These are phyloP conservation scores for Vigna nakashimae DNA, from an alignment of 306 rosid species.

Conservation along the genomic window DNA sequence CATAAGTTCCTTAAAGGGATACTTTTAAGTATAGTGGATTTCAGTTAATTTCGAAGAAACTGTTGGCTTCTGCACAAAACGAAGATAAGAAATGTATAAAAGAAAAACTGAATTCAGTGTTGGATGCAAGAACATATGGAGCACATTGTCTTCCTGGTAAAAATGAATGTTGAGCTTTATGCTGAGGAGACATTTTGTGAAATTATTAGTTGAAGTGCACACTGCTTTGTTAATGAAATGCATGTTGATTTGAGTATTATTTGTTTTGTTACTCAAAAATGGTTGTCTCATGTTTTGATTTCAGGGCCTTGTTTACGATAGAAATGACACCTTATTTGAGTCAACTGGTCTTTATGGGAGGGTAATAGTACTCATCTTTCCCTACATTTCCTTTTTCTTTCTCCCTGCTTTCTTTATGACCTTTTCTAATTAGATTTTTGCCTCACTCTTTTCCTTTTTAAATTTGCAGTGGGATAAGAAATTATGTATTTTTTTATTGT, in stretches of 20 bases:
- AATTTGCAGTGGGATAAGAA: conserved; percentile 9
- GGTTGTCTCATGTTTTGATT: conserved; percentile 38
- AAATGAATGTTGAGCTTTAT: conserved; percentile 9
- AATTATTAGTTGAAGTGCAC: background rate
- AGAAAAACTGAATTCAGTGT: background rate
- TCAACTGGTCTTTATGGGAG: conserved; percentile 78
- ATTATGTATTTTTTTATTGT: conserved; percentile 1
- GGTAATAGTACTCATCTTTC: conserved; percentile 51
- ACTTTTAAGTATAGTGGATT: conserved; percentile 4
- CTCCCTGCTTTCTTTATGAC: background rate
- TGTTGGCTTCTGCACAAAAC: conserved; percentile 8
- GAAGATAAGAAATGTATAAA: background rate
- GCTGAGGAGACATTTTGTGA: background rate
- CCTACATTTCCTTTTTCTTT: background rate
- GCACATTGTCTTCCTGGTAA: background rate
- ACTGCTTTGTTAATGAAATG: conserved; percentile 1
- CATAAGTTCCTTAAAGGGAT: background rate
- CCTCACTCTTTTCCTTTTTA: background rate
- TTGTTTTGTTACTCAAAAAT: conserved; percentile 33
- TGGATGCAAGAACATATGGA: conserved; percentile 19
- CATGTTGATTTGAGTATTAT: conserved; percentile 23
- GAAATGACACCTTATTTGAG: conserved; percentile 77
- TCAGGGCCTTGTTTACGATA: conserved; percentile 90
- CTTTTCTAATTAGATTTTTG: background rate
- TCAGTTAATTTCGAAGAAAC: conserved; percentile 15